Conservation (phyloP, 371 early-diverging fungal genomes). For the Mortierella sp. region DNA sequence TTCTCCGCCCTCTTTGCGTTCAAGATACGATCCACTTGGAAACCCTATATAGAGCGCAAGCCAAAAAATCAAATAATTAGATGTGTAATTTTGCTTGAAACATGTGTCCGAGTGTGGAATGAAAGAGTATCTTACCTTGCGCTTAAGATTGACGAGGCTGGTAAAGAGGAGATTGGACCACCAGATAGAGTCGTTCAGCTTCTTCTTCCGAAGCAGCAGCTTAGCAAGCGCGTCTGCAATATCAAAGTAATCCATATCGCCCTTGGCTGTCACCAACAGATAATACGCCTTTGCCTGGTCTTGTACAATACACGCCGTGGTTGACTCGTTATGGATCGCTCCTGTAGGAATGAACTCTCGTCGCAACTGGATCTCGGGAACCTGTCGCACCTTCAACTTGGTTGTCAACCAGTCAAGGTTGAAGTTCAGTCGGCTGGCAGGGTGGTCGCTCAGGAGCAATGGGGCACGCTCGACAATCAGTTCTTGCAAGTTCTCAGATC, state of each 20-base stretch:
- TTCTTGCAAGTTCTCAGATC: constrained; percentile 71
- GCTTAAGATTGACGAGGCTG: constrained; percentile 51
- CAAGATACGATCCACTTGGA: constrained; percentile 92
- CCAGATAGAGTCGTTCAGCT: constrained; percentile 54
- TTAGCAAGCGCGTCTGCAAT: constrained; percentile 75
- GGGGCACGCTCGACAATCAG: constrained; percentile 85
- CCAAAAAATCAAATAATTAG: constrained; percentile 73
- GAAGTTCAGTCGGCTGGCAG: constrained; percentile 64
- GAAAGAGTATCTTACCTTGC: constrained; percentile 35
- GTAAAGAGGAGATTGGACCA: constrained; percentile 53
- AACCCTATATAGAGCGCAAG: constrained; percentile 76
- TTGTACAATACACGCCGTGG: constrained; percentile 76
- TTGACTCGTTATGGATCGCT: constrained; percentile 68
- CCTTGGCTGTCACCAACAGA: constrained; percentile 73
- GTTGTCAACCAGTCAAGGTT: constrained; percentile 66
- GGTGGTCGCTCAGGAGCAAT: constrained; percentile 79
- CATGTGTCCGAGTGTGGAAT: not conserved
- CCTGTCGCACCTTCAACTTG: constrained; percentile 67
- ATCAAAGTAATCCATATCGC: constrained; percentile 85
- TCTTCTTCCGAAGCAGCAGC: constrained; percentile 40
- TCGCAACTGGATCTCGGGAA: constrained; percentile 70
- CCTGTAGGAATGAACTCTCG: constrained; percentile 75
- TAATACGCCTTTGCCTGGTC: constrained; percentile 58
- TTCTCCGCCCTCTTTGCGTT: constrained; percentile 66
- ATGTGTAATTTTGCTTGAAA: constrained; percentile 59